Base-by-base conservation (phyloP, 108 stramenopile genomes). In the Fistulifera solaris region DNA sequence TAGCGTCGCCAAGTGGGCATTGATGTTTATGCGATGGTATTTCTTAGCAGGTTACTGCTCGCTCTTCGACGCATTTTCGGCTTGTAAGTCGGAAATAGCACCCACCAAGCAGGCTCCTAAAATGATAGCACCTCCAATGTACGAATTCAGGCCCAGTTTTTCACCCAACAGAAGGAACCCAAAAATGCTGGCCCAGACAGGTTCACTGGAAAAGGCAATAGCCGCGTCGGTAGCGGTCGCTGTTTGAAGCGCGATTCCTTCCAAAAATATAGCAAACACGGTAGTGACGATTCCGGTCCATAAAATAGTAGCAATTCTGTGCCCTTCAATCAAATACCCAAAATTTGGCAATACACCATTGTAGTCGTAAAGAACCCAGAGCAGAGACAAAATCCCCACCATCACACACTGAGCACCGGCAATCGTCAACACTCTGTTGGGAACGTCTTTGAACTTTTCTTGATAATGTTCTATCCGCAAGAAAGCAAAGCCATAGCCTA, bases 211-310 rank as follows among this genome's bases (percentile, higher is more conserved):
- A 54, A 83, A 74, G 14, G 78, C 73, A 40, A 89, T 42, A 17
- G 84, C 80, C 10, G 82, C 75, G 42, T 89, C 88, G 10, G 75
- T 70, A 0, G 88, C 88, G 39, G 67, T 63, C 23, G 84, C 52
- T 21, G 52, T 65, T 57, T 70, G 59, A 64, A 89, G 57, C 15
- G 88, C 88, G 11, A 81, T 25, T 13, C 78, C 84, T 73, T 89
- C 78, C 21, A 74, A 43, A 43, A 39, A 79, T 28, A 78, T 67
- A 38, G 85, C 77, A 7, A 81, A 44, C 10, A 76, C 77, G 16
- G 78, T 87, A 8, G 82, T 87, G 31, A 87, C 54, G 17, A 80
- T 58, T 5, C 86, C 86, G 8, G 87, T 89, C 77, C 80, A 89
- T 6, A 48, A 38, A 13, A 85, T 44, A 3, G 81, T 62, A 5